Evolutionary conservation across 23 red algal genomes (phyloP), one percentile per base, ranked within the genome.

Genomic region (Gracilaria gracilis): DNA sequence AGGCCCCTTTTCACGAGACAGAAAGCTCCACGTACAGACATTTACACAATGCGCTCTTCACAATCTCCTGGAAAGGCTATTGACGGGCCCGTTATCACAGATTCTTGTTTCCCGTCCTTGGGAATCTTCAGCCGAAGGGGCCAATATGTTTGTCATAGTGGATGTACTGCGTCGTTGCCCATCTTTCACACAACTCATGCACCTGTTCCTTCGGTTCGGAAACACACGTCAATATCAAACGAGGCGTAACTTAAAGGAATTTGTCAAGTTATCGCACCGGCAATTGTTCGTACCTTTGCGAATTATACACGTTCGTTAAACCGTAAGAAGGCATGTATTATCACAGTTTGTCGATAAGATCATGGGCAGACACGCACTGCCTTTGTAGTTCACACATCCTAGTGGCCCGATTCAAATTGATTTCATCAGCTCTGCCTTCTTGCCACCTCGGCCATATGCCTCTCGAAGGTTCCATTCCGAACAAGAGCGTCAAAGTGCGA

Each of bases 401-500:
- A 65, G 24, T 11, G 19, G 24, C 9, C 4, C 3, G 2, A 32
- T 65, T 28, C 4, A 9, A 24, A 65, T 32, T 32, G 61, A 2
- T 31, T 25, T 2, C 61, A 65, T 6, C 1, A 65, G 1, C 25
- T 31, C 32, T 32, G 32, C 25, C 61, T 65, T 36, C 21, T 77
- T 4, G 20, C 50, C 72, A 51, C 27, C 9, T 51, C 0, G 0
- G 72, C 72, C 42, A 77, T 77, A 34, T 49, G 25, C 39, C 27
- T 77, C 42, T 50, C 72, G 15, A 77, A 77, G 31, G 38, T 25
- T 31, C 72, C 72, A 6, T 23, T 77, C 31, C 46, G 40, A 31
- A 77, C 50, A 15, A 77, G 72, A 28, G 23, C 5, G 72, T 77
- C 72, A 50, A 77, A 77, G 72, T 77, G 72, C 28, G 72, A 77